Base-by-base conservation (phyloP, 208 protist species). In the Acanthamoeba lenticulata region DNA sequence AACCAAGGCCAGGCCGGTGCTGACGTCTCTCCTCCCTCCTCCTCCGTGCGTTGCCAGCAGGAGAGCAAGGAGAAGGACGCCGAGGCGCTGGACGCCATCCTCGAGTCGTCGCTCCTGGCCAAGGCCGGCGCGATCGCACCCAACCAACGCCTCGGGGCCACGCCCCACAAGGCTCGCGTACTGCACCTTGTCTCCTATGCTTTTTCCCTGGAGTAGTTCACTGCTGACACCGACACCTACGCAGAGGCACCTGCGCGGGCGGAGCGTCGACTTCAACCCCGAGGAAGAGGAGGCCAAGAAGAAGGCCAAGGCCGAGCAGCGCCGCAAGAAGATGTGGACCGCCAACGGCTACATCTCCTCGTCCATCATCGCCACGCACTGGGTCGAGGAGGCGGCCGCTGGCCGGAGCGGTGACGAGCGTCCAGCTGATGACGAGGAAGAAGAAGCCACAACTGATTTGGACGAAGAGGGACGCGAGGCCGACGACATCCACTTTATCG, bases 291-390 rank as follows among this genome's bases (percentile, higher is more conserved):
- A 62, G 32, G 49, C 79, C n/a, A 89, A 62, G 49, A 52, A 89
- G 49, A 38, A 52, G 17, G 29, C 6, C 9, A 52, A 65, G 79
- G 34, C 19, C 29, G 47, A 89, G 29, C 45, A 89, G n/a, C 27
- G 79, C 9, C 42, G 49, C n/a, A 52, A 65, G 49, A 89, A 89
- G 49, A 89, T 65, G 49, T 89, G 79, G 79, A 52, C 32, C 29
- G 79, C 79, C 79, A 89, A 89, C 47, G 38, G 38, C 45, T 89
- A 89, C 47, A 89, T 62, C 24, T 89, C 79, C n/a, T 65, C 79
- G 29, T 89, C 79, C 1, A 89, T 89, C 49, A 81, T 81, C 40
- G 69, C 69, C 38, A 81, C 69, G 5, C 69, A 36, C 27, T 81
- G 69, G 69, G 15, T 81, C 40, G 69, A 81, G 19, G 69, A 44